Base-by-base conservation (phyloP, 2,329 filamentous ascomycete genomes). In the Neurospora sp. region DNA sequence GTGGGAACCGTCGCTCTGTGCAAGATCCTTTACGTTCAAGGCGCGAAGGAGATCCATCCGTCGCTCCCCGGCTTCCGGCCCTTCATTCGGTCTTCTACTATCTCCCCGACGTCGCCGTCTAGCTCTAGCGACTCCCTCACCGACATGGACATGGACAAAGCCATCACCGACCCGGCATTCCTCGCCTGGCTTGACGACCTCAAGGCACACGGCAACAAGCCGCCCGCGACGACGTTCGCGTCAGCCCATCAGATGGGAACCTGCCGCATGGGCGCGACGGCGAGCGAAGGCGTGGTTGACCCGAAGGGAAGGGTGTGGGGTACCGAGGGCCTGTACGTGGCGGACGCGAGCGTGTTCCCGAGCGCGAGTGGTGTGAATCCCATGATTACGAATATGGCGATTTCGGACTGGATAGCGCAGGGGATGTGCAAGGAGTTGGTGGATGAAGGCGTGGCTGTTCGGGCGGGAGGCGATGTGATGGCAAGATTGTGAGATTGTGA, bases 11-110 rank as follows among this genome's bases (percentile, higher is more conserved):
- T 93, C 68, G 90, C 87, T 0, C 82, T 90, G 1, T 88, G 90
- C 19, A 92, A 93, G 78, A 88, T 96, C 46, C 87, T 89, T 70
- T 95, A 93, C 78, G 85, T 93, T 42, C 85, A 88, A 68, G 93
- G 93, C 39, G 93, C 93, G 0, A 83, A 82, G 10, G 92, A 96
- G 78, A 93, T 97, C 76, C 87, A 90, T 77, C 83, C 88, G 0
- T 81, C 83, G 2, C 83, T 90, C 19, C 84, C 86, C 0, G 87
- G 86, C 9, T 78, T 92, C 66, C 82, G 84, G 23, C 84, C 88
- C 0, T 97, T 93, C 76, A 74, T 82, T 68, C 78, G 81, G 10
- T 28, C 58, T 38, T 66, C 23, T 11, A 19, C 42, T 9, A 19
- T n/a, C 8, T n/a, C 39, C 13, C 15, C 39, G 6, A 13, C 39